Evolutionary conservation across 352 stramenopile species (phyloP).

Genomic region (Pythium oligandrum): DNA sequence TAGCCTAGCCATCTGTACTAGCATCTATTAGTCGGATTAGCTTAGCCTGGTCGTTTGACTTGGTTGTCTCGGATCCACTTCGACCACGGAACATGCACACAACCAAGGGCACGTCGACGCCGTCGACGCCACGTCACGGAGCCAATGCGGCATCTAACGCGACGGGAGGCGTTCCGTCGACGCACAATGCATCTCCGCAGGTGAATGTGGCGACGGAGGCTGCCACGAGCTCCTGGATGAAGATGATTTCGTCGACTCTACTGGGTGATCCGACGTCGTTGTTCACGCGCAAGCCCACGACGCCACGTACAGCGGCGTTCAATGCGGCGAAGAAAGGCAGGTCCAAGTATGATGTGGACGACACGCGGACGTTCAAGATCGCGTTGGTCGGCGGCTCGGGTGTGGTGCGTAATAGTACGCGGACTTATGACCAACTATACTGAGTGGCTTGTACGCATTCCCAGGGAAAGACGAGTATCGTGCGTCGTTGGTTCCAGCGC

Average conservation of each 20-base stretch:
- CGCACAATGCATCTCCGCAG: too few relatives aligned
- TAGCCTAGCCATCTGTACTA: too few relatives aligned
- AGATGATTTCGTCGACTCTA: slow-evolving; percentile 80
- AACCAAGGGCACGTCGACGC: too few relatives aligned
- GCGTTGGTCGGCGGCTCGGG: slow-evolving; percentile 70
- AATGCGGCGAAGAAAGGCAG: slow-evolving; percentile 14
- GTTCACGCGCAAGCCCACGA: slow-evolving; percentile 30
- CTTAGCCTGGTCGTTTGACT: too few relatives aligned
- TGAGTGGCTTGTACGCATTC: not conserved
- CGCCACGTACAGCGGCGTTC: slow-evolving; percentile 12
- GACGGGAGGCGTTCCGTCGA: too few relatives aligned
- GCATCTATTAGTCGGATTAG: too few relatives aligned
- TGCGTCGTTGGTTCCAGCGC: slow-evolving; percentile 67
- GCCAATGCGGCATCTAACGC: too few relatives aligned
- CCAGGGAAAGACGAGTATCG: slow-evolving; percentile 80
- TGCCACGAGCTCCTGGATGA: slow-evolving; percentile 49
- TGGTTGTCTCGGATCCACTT: too few relatives aligned
- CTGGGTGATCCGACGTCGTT: slow-evolving; percentile 42
- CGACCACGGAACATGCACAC: too few relatives aligned
- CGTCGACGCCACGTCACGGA: too few relatives aligned
- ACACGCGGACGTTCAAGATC: slow-evolving; percentile 72
- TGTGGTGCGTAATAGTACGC: slow-evolving; percentile 33
- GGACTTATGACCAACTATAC: too few relatives aligned
- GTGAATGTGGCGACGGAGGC: too few relatives aligned
- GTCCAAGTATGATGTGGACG: slow-evolving; percentile 31